These are phyloP conservation scores for Solanum appendiculatum DNA, from an alignment of 257 asterid genomes.

Conservation along the genomic window DNA sequence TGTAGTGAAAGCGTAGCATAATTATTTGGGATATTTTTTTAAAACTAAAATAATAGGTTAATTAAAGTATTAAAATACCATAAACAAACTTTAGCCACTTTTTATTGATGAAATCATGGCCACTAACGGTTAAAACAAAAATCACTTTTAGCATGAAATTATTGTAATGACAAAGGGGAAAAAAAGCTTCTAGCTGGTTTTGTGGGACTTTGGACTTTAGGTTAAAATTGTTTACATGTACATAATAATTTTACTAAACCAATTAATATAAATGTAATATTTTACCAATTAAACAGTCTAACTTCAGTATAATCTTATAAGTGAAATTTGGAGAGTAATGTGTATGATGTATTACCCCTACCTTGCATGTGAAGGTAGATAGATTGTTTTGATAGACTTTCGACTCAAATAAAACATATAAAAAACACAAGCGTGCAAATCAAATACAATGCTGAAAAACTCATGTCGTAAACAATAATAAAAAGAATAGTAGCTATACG, in stretches of 20 bases:
- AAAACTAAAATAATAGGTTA: background rate
- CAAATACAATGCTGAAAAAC: background rate
- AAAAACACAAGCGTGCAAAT: background rate
- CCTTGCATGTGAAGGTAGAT: background rate
- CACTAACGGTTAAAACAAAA: background rate
- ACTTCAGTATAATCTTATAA: background rate
- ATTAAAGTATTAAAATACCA: background rate
- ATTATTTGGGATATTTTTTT: background rate
- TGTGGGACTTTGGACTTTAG: background rate
- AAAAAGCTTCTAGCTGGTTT: background rate
- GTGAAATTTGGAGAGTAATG: accelerated
- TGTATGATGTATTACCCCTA: background rate
- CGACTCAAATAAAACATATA: background rate
- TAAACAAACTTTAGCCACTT: background rate
- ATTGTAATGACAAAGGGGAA: background rate
- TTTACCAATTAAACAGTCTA: background rate
- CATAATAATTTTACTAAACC: background rate
- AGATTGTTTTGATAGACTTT: background rate
- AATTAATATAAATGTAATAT: background rate
- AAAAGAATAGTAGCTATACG: background rate
- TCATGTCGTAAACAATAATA: background rate
- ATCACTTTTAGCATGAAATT: slow-evolving; percentile 1
- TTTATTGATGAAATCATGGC: slow-evolving; percentile 1
- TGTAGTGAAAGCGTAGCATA: background rate
- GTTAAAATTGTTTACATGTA: background rate